Evolutionary conservation across 2,329 filamentous ascomycete species (phyloP).

Genomic region (Venturia pyrina): DNA sequence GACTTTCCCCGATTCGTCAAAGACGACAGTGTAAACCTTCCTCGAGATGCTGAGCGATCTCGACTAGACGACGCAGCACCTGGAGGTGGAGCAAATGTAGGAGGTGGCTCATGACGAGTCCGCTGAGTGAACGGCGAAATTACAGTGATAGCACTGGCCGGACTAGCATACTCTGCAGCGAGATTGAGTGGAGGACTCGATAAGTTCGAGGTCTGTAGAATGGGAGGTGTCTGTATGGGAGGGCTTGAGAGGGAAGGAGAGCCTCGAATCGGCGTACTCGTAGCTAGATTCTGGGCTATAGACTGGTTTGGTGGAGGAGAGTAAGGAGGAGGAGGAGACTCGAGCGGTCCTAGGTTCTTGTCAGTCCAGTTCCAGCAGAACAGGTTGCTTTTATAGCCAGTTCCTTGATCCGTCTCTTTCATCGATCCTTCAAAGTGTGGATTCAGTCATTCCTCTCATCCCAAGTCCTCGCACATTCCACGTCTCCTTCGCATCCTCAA

Average conservation of each 20-base stretch:
- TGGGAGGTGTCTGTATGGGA: neutral
- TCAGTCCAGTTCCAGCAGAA: neutral
- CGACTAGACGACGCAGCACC: slow-evolving; percentile 17
- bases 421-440: neutral
- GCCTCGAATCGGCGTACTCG: neutral
- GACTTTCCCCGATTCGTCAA: slow-evolving; percentile 24
- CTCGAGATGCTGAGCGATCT: slow-evolving; percentile 27
- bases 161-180: slow-evolving; percentile 8
- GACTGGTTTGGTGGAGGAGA: slow-evolving; percentile 6
- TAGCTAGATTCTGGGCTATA: slow-evolving; percentile 2
- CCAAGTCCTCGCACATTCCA: neutral
- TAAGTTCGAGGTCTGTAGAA: neutral
- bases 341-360: slow-evolving; percentile 1
- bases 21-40: slow-evolving; percentile 29
- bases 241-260: slow-evolving; percentile 2
- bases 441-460: neutral
- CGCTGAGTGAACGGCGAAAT: slow-evolving; percentile 1
- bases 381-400: too few species aligned
- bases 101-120: slow-evolving; percentile 12
- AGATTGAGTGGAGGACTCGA: slow-evolving; percentile 5
- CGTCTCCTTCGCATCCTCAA: neutral
- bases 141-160: slow-evolving; percentile 9
- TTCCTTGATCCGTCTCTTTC: neutral
- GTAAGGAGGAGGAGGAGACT: slow-evolving; percentile 12
- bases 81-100: slow-evolving; percentile 30